Evolutionary conservation across 768 basidiomycete genomes (phyloP).

Genomic region (Daedalea quercina): DNA sequence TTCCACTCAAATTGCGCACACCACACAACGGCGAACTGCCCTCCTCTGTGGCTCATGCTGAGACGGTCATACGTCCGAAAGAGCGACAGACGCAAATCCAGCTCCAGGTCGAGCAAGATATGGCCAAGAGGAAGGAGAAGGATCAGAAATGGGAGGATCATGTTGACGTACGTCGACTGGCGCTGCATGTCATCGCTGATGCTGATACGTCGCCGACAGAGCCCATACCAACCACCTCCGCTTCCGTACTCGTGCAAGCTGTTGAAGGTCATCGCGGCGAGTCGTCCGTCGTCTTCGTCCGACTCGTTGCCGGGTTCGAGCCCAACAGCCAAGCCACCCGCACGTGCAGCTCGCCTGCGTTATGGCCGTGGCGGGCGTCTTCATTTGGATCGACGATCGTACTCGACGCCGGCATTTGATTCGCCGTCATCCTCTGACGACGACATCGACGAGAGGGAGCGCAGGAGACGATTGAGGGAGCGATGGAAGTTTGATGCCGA

Average conservation of each 20-base stretch:
- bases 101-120: constrained; percentile 54
- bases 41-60: constrained; percentile 36
- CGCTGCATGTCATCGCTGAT: constrained; percentile 1
- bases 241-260: constrained; percentile 53
- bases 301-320: constrained; percentile 9
- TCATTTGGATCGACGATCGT: constrained; percentile 62
- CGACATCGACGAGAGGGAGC: constrained; percentile 33
- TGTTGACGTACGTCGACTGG: constrained; percentile 54
- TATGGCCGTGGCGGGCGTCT: constrained; percentile 79
- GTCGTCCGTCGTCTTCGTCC: constrained; percentile 27
- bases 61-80: constrained; percentile 52
- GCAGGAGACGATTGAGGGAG: constrained; percentile 38
- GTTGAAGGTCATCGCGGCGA: constrained; percentile 54
- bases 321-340: constrained; percentile 20
- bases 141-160: constrained; percentile 85
- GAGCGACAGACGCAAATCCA: constrained; percentile 58
- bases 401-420: constrained; percentile 7
- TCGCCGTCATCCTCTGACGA: constrained; percentile 13
- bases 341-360: constrained; percentile 60
- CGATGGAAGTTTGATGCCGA: constrained; percentile 69
- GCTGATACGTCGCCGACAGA: constrained; percentile 30
- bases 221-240: constrained; percentile 62
- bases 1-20: constrained; percentile 47
- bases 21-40: constrained; percentile 35
- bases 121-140: constrained; percentile 53